phyloP scores from a whole-genome alignment of 2,329 filamentous ascomycete genomes.

The Neobulgaria alba region DNA sequence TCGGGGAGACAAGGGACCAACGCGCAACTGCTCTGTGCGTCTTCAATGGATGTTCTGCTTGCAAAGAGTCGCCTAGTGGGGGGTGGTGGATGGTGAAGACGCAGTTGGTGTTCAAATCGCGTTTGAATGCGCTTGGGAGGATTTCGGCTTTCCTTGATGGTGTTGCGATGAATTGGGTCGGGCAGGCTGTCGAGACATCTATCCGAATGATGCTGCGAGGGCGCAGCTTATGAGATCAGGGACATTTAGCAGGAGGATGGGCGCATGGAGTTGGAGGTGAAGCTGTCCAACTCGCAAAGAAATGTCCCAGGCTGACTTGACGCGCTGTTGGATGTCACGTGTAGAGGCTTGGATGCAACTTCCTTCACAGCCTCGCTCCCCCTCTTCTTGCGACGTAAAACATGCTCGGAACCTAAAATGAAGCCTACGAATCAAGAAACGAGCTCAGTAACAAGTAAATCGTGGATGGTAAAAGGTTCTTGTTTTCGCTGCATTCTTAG shows the following conservation, averaged over 20 bases:
- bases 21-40: not conserved
- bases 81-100: not conserved
- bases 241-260: not conserved
- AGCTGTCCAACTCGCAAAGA: no score
- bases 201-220: not conserved
- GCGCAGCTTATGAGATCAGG: not conserved
- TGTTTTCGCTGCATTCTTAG: no score
- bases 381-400: no score
- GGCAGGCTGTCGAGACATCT: not conserved
- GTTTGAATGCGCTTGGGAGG: not conserved
- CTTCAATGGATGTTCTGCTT: not conserved
- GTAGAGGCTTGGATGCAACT: no score
- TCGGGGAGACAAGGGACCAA: no score
- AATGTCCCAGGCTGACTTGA: no score
- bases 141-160: not conserved
- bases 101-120: not conserved
- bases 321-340: no score
- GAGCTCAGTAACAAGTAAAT: no score
- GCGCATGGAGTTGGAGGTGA: not conserved
- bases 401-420: no score
- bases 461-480: no score
- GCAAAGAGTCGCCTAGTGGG: not conserved
- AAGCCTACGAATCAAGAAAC: no score
- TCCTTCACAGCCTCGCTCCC: no score
- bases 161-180: not conserved